Conservation (phyloP, 2,329 filamentous ascomycete species). For the Amesomyces nigricolor region DNA sequence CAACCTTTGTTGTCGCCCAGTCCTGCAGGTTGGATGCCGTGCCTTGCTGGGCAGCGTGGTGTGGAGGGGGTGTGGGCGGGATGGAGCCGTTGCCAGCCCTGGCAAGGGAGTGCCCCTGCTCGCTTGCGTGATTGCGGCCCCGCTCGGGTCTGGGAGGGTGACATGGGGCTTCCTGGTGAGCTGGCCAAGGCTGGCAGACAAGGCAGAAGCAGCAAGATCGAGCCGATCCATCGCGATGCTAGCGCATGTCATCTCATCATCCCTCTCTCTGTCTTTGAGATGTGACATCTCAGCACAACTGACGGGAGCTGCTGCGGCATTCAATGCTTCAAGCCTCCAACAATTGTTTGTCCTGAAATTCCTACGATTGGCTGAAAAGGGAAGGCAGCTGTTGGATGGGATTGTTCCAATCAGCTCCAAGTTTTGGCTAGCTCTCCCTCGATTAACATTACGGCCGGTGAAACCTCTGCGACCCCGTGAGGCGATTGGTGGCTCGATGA, state of each 20-base stretch:
- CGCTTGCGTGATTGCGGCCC: conserved; percentile 11
- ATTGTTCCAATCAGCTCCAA: no score
- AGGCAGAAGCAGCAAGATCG: conserved; percentile 9
- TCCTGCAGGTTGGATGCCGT: conserved; percentile 17
- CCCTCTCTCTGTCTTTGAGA: background rate
- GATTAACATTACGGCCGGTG: no score
- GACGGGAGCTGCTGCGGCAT: no score
- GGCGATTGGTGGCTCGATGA: no score
- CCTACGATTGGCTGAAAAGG: no score
- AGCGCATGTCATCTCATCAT: background rate
- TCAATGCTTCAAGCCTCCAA: no score
- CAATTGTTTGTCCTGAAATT: no score
- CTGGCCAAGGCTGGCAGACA: background rate
- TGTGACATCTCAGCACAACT: no score
- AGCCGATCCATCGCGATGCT: conserved; percentile 3
- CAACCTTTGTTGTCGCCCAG: conserved; percentile 16
- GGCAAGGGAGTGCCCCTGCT: conserved; percentile 9
- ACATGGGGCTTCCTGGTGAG: background rate
- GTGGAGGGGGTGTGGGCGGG: background rate
- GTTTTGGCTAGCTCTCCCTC: no score
- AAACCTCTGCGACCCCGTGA: no score
- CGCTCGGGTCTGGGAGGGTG: conserved; percentile 5
- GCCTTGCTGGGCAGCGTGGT: conserved; percentile 15
- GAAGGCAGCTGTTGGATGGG: no score
- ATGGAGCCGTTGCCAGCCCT: conserved; percentile 1